Evolutionary conservation across 805 yeast genomes (phyloP), one percentile per base, ranked within the genome.

Genomic region (Pichia rugopelliculosa): DNA sequence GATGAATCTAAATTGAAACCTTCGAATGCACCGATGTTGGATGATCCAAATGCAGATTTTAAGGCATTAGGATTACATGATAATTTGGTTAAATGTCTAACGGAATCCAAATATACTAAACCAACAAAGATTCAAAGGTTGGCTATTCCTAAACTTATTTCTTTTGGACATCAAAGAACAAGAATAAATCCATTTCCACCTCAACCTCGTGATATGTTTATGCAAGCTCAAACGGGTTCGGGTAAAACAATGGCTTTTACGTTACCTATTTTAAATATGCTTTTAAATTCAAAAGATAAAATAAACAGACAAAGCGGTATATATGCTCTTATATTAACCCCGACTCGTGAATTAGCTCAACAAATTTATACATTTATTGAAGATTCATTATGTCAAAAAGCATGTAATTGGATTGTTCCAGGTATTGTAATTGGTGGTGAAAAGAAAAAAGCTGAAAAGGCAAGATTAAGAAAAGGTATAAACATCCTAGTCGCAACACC

Each of bases 371-470:
- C 84, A 6, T 96, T 90, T 4, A 72, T 89, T 50, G 91, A 86
- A 56, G 72, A 79, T 2, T 43, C 46, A 18, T 64, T 93, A 27
- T 73, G 82, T 36, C 75, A 84, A 47, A 79, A 90, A 60, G 42
- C 50, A 23, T 84, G 91, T 61, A 95, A 87, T 60, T 79, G 85
- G 65, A 76, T 93, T 39, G 99, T 95, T 6, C 97, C 99, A 0
- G 96, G 98, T 36, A 79, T 90, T 37, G 95, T 93, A 23, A 89
- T 89, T 67, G 99, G 99, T 60, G 99, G 99, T 52, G 99, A 93
- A 63, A 90, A 91, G 76, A 91, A 91, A 65, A 95, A 93, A 61
- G 78, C 96, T 2, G 99, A 93, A 65, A 93, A 93, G 74, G 97
- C 98, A 1, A 72, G 99, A 58, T 68, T 93, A 30, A 77, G 99